Base-by-base conservation (phyloP, 305 asterid species). In the Striga hermonthica region DNA sequence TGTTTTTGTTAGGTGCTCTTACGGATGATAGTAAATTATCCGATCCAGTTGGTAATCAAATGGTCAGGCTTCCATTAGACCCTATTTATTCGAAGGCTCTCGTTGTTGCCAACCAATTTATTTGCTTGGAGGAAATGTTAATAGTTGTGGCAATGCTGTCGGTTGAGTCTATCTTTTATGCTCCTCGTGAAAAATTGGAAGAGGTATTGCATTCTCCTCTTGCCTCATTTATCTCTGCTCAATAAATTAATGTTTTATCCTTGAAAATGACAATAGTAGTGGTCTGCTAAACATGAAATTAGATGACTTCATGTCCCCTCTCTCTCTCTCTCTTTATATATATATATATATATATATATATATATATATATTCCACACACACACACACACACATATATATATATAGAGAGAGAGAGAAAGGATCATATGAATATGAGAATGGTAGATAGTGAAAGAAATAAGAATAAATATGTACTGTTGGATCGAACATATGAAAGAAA, bases 141-240 rank as follows among this genome's bases (percentile, higher is more conserved):
- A 84, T 93, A 67, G 69, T 75, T 72, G 95, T 93, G 67, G 81
- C 97, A 36, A 78, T 93, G 96, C 99, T 93, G 69, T 90, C 97
- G 1, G 97, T 90, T 22, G 99, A 93, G 72, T 90, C 97, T 6
- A 82, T 93, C 55, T 90, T 88, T 81, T 93, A 93, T 74, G 85
- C 95, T 53, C 95, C 99, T 28, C 95, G 95, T 64, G 97, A 93
- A 58, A 93, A 88, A 82, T 74, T 84, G 82, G 99, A 88, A 80
- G 97, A 93, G 97, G 99, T 93, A 82, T 56, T 57, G 69, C 65
- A 45, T 53, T 48, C 34, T 73, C 67, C 35, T 67, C 64, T 5
- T 28, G 39, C 39, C 11, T 66, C 59, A 48, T 52, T 2, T 57
- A 28, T 52, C 12, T 66, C 37, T 67, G 37, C 45, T 52, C 9